Evolutionary conservation across 192 early-diverging fungal genomes (phyloP), one percentile per base, ranked within the genome.

Genomic region (Backusella tarrabulga): DNA sequence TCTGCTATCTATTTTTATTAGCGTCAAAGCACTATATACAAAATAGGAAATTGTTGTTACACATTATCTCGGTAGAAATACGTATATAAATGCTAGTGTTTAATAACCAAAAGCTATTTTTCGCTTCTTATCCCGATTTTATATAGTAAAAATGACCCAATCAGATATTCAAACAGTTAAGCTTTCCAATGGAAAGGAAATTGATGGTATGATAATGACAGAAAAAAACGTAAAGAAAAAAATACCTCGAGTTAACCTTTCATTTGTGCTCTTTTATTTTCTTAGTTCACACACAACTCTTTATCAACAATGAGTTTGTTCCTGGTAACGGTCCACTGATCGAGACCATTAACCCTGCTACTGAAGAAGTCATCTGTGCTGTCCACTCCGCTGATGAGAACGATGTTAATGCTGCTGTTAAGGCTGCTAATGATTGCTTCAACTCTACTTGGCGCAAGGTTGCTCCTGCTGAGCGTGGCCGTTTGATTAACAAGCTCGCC

Each of bases 371-470:
- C 2, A 78, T 88, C 72, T 86, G 85, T 23, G 85, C 79, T 5
- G 87, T 93, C 34, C 73, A 86, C 4, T 90, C 91, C 71, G 92
- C 90, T 17, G 68, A 52, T 26, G 70, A 75, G 32, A 79, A 83
- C 34, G 93, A 94, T 76, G 88, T 93, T 12, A 88, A 93, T 68
- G 71, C 76, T 23, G 92, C 93, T 9, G 91, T 94, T 67, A 60
- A 85, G 14, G 86, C 89, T 14, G 94, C 93, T 15, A 85, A 83
- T 7, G 56, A 78, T 0, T 81, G 78, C 21, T 72, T 85, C 74
- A 68, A 83, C 7, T 80, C 78, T 0, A 72, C 80, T 6, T 93
- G 92, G 92, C 83, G 83, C 4, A 44, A 80, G 40, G 84, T 87
- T 3, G 54, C 86, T 0, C 85, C 87, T 26, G 21, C 73, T 67